Conservation (phyloP, 1,139 yeast species). For the Scheffersomyces quercinus region DNA sequence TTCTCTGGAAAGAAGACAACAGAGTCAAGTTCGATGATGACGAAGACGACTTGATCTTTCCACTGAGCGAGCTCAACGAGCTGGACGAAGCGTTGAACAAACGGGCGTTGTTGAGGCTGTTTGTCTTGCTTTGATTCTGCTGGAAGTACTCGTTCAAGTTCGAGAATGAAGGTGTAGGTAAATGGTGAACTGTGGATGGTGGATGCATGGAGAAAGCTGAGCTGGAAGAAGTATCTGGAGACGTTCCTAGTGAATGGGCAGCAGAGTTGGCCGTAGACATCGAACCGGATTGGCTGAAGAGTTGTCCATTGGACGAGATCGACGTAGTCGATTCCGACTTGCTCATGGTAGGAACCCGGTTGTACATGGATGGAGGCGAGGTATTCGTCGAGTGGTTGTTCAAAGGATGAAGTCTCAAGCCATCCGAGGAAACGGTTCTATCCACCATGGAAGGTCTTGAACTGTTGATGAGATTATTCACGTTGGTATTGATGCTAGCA, state of each 20-base stretch:
- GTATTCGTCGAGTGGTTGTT: background rate
- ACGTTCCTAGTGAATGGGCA: constrained; percentile 32
- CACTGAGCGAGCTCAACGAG: constrained; percentile 27
- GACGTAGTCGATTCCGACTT: constrained; percentile 15
- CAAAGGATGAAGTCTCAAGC: constrained; percentile 5
- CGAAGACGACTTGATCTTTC: constrained; percentile 20
- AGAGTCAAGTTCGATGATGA: constrained; percentile 22
- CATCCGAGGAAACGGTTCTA: constrained; percentile 6
- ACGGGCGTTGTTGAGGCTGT: constrained; percentile 13
- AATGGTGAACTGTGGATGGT: constrained; percentile 5
- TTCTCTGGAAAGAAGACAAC: constrained; percentile 27
- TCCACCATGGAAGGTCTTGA: background rate
- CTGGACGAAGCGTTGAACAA: constrained; percentile 26
- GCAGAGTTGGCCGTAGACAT: constrained; percentile 23
- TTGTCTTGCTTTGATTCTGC: constrained; percentile 18
- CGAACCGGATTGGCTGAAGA: constrained; percentile 17
- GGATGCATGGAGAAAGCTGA: constrained; percentile 9
- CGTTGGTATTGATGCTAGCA: background rate
- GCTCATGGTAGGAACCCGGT: constrained; percentile 2
- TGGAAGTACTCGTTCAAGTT: constrained; percentile 36
- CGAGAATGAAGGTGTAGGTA: constrained; percentile 21
- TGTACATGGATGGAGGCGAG: background rate
- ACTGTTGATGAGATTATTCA: background rate
- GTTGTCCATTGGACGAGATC: constrained; percentile 21
- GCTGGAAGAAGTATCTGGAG: constrained; percentile 27